Percentiles rank a stretch among this genome's conserved stretches.
Conservation (phyloP, 768 basidiomycete genomes). For the Sistotremastrum suecicum region DNA sequence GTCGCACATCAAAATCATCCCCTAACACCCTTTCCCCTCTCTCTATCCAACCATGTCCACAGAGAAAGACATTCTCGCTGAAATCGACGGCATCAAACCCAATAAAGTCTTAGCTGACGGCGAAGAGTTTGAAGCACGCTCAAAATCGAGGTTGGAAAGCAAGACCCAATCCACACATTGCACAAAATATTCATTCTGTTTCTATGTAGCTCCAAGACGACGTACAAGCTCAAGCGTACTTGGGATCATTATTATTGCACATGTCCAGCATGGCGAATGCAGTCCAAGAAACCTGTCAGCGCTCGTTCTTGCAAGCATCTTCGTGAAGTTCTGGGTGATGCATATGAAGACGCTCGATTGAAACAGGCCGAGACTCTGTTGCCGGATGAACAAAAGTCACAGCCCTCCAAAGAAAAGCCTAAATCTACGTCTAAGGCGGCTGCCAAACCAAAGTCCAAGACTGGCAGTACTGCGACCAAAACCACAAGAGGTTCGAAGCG, state of each 20-base stretch:
- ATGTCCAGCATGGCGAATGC: slow-evolving; percentile 6
- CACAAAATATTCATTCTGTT: too few species aligned
- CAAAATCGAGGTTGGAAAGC: slow-evolving; percentile 15
- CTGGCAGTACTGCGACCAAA: too few species aligned
- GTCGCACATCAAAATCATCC: too few species aligned
- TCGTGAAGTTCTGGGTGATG: slow-evolving; percentile 27
- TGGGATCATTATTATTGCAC: slow-evolving; percentile 28
- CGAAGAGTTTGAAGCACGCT: slow-evolving; percentile 33
- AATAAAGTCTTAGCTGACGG: slow-evolving; percentile 32
- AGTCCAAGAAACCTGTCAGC: slow-evolving; percentile 24
- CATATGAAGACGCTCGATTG: slow-evolving; percentile 28
- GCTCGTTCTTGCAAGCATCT: slow-evolving; percentile 38
- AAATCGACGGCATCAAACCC: slow-evolving; percentile 38
- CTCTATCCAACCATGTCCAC: too few species aligned
- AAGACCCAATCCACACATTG: background rate
- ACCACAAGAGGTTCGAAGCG: too few species aligned
- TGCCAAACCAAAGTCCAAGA: too few species aligned
- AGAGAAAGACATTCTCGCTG: slow-evolving; percentile 28
- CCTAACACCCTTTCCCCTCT: too few species aligned
- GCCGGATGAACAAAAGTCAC: too few species aligned
- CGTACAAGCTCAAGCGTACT: slow-evolving; percentile 25
- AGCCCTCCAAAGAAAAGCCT: too few species aligned
- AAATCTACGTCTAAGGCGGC: too few species aligned
- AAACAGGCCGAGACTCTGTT: slow-evolving; percentile 5
- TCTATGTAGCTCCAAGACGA: slow-evolving; percentile 7